These are phyloP conservation scores for Phialophora expanda DNA, from an alignment of 2,329 filamentous ascomycete genomes.

Conservation along the genomic window DNA sequence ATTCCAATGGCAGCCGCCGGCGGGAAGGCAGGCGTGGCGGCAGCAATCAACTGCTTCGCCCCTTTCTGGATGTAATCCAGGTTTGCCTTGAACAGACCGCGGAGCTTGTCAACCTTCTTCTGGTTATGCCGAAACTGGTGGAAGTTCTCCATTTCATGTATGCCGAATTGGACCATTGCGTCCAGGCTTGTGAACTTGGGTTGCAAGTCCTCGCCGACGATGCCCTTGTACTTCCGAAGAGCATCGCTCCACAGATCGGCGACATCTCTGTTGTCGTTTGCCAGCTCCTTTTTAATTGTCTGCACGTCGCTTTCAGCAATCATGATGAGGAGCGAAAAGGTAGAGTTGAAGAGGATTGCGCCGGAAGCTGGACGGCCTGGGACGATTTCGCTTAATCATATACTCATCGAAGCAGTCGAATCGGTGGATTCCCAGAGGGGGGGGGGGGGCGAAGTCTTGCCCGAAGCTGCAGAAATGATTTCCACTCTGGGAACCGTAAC, in stretches of 20 bases:
- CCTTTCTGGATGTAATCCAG: conserved; percentile 23
- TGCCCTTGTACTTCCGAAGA: conserved; percentile 23
- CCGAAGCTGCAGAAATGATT: background rate
- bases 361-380: background rate
- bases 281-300: conserved; percentile 8
- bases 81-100: conserved; percentile 21
- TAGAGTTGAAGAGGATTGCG: background rate
- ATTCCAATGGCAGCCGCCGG: conserved; percentile 26
- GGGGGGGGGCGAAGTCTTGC: background rate
- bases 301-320: background rate
- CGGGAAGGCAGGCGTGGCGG: conserved; percentile 24
- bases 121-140: conserved; percentile 24
- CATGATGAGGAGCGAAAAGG: conserved; percentile 6
- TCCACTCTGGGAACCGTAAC: background rate
- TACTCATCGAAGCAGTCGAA: background rate
- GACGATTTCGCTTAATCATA: background rate
- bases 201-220: conserved; percentile 13
- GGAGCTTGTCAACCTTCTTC: conserved; percentile 26
- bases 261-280: conserved; percentile 21
- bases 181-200: conserved; percentile 14
- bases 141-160: conserved; percentile 18
- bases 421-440: background rate
- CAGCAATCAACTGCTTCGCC: conserved; percentile 19
- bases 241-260: conserved; percentile 23
- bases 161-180: conserved; percentile 22